phyloP scores from a whole-genome alignment of 306 rosid genomes.

The Myrica gale region DNA sequence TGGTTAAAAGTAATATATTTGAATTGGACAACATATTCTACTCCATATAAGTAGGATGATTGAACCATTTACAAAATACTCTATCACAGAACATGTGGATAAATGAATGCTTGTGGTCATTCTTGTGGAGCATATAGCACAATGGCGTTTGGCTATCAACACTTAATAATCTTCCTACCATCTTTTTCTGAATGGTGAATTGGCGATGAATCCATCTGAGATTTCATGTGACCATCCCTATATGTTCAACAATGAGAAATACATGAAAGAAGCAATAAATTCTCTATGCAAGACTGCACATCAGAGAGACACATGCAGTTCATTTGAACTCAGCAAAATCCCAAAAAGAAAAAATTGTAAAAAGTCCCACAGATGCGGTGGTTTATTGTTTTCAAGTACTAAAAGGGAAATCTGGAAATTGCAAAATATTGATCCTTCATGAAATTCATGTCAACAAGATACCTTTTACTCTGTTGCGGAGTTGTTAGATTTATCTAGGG shows the following conservation, averaged over 20 bases:
- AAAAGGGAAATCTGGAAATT: no score
- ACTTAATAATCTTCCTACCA: background rate
- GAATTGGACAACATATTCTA: background rate
- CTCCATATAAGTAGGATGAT: background rate
- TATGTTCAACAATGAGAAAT: background rate
- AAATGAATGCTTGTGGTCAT: background rate
- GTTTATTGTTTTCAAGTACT: background rate
- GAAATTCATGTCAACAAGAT: background rate
- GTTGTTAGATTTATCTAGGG: background rate
- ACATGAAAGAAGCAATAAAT: slow-evolving; percentile 4
- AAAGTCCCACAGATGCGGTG: background rate
- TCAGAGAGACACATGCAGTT: background rate
- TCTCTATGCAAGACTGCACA: background rate
- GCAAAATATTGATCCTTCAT: no score
- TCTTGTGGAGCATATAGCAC: background rate
- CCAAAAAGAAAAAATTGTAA: background rate
- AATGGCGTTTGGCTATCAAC: background rate
- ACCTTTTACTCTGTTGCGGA: background rate
- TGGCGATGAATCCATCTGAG: background rate
- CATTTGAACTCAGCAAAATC: background rate
- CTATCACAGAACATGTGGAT: background rate
- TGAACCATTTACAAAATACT: background rate
- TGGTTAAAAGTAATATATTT: background rate
- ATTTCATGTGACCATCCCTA: background rate
- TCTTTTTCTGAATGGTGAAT: background rate